phyloP scores from a whole-genome alignment of 139 green algal genomes.

The Chlorella vulgaris region DNA sequence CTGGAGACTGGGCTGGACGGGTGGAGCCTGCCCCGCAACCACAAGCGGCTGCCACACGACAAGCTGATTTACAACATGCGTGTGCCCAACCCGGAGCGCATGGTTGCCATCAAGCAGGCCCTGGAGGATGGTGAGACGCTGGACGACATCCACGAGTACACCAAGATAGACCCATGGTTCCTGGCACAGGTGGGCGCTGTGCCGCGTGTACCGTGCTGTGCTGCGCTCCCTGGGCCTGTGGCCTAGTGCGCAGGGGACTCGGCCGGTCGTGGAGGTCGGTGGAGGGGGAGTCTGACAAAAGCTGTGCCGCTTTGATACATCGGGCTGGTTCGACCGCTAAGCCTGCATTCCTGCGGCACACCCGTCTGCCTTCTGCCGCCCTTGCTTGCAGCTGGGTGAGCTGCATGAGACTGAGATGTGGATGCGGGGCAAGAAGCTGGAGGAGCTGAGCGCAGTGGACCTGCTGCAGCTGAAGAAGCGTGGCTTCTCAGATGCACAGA shows the following conservation, averaged over 20 bases:
- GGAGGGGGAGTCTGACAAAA: too few species aligned
- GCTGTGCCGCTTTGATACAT: too few species aligned
- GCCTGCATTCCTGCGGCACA: not conserved
- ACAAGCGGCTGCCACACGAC: slow-evolving; percentile 75
- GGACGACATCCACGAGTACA: slow-evolving; percentile 86
- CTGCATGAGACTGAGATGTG: slow-evolving; percentile 78
- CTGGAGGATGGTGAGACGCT: slow-evolving; percentile 84
- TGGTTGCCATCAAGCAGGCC: slow-evolving; percentile 81
- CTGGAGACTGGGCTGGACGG: slow-evolving; percentile 94
- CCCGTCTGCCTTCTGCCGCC: not conserved
- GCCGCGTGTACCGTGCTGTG: too few species aligned
- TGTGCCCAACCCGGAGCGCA: slow-evolving; percentile 90
- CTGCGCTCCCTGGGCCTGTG: too few species aligned
- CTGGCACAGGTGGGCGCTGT: slow-evolving; percentile 76
- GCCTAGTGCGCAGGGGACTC: too few species aligned
- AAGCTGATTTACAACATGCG: slow-evolving; percentile 89
- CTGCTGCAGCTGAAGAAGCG: slow-evolving; percentile 80
- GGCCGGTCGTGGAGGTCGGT: too few species aligned
- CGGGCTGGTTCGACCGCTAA: not conserved
- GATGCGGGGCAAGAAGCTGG: slow-evolving; percentile 72
- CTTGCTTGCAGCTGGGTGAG: slow-evolving; percentile 39
- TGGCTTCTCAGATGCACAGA: slow-evolving; percentile 94
- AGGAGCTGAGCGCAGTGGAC: slow-evolving; percentile 77
- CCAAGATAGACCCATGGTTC: slow-evolving; percentile 98
- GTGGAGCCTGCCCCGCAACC: slow-evolving; percentile 81